These are phyloP conservation scores for Eleusine coracana DNA, from an alignment of 176 grass and related monocot species.

Conservation along the genomic window DNA sequence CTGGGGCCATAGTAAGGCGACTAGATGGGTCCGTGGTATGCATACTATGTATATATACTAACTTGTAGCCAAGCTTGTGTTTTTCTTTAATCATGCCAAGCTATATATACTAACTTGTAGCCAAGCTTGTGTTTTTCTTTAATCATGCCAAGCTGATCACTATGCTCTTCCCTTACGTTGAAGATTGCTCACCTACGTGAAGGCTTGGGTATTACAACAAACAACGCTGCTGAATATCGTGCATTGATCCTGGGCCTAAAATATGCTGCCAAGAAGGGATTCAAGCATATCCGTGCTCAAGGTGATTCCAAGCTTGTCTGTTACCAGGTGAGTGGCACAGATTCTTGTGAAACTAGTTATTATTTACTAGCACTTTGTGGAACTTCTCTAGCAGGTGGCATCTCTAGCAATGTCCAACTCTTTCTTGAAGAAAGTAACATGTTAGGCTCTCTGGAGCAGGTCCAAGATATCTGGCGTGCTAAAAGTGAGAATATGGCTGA, in stretches of 20 bases:
- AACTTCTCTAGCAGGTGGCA: neutral
- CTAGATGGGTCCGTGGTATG: conserved; percentile 85
- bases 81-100: conserved; percentile 8
- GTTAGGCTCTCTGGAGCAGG: conserved; percentile 41
- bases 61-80: neutral
- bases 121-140: neutral
- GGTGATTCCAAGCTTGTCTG: conserved; percentile 86
- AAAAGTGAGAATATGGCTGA: conserved; percentile 52
- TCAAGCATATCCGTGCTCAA: conserved; percentile 68
- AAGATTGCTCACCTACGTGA: conserved; percentile 78
- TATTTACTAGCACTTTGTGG: neutral
- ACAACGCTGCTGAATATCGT: conserved; percentile 83
- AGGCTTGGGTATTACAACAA: conserved; percentile 71
- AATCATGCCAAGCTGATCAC: conserved; percentile 9
- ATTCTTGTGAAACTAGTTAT: neutral
- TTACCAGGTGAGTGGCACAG: conserved; percentile 52
- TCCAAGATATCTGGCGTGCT: conserved; percentile 51
- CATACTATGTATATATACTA: neutral
- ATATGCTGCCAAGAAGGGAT: conserved; percentile 81
- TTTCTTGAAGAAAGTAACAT: neutral
- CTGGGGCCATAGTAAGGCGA: conserved; percentile 70
- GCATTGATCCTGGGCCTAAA: conserved; percentile 83
- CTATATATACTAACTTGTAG: neutral
- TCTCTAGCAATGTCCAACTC: neutral
- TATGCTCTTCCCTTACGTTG: neutral